These are phyloP conservation scores for Coemansia sp. DNA, from an alignment of 192 early-diverging fungal genomes.

Conservation along the genomic window DNA sequence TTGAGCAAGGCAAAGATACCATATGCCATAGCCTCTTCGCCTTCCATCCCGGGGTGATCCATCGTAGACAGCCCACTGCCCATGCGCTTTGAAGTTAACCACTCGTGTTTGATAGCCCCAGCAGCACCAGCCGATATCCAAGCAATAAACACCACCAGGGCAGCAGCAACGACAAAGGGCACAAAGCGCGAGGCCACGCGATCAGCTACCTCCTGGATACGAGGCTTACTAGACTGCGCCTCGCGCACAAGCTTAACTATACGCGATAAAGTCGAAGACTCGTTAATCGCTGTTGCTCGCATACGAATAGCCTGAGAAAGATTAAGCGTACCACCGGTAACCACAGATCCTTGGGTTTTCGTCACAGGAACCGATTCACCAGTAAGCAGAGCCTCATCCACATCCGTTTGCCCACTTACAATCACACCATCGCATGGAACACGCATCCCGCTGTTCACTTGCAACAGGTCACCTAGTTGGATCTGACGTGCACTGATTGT, in stretches of 20 bases:
- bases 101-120: conserved; percentile 19
- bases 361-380: conserved; percentile 85
- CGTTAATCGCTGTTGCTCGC: conserved; percentile 79
- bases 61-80: conserved; percentile 1
- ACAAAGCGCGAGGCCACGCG: conserved; percentile 88
- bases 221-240: conserved; percentile 90
- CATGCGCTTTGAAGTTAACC: conserved; percentile 30
- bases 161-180: conserved; percentile 74
- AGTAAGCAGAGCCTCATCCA: conserved; percentile 94
- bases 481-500: conserved; percentile 33
- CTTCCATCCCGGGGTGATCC: conserved; percentile 1
- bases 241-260: conserved; percentile 92
- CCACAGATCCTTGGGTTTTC: conserved; percentile 61
- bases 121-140: conserved; percentile 62
- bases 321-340: conserved; percentile 95
- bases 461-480: conserved; percentile 46
- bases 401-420: conserved; percentile 34
- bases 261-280: conserved; percentile 81
- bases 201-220: conserved; percentile 90
- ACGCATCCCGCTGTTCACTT: conserved; percentile 64
- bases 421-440: conserved; percentile 53
- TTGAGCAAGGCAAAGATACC: conserved; percentile 63
- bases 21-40: conserved; percentile 39
- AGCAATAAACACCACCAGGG: conserved; percentile 66
- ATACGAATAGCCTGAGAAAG: conserved; percentile 73